Conservation (phyloP, 2,329 filamentous ascomycete genomes). For the Colletotrichum sp. region DNA sequence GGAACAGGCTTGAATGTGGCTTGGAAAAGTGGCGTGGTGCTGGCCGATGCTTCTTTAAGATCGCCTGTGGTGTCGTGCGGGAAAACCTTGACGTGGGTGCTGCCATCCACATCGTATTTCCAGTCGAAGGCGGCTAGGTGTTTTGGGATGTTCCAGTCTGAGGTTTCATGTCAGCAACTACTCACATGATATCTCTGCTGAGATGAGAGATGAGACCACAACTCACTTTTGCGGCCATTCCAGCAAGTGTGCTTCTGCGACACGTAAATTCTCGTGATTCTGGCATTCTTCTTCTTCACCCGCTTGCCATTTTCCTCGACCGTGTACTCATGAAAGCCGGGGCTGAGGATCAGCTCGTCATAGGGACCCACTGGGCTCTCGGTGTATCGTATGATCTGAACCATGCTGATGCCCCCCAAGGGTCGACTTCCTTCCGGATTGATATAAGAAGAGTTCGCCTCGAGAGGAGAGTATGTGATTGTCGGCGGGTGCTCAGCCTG, state of each 20-base stretch:
- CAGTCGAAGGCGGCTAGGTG: conserved; percentile 59
- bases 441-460: conserved; percentile 45
- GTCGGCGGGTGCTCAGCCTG: conserved; percentile 36
- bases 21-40: conserved; percentile 47
- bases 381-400: conserved; percentile 56
- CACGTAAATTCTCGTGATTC: conserved; percentile 61
- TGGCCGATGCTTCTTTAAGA: conserved; percentile 35
- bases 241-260: conserved; percentile 57
- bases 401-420: conserved; percentile 50
- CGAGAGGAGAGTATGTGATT: conserved; percentile 52
- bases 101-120: conserved; percentile 37
- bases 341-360: conserved; percentile 55
- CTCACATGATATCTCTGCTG: background rate
- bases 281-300: conserved; percentile 37
- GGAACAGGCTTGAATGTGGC: conserved; percentile 46
- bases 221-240: conserved; percentile 56
- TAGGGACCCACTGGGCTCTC: conserved; percentile 58
- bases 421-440: conserved; percentile 37
- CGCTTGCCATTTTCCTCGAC: conserved; percentile 37
- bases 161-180: background rate
- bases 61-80: conserved; percentile 43
- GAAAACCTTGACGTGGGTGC: conserved; percentile 47
- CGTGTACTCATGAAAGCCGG: conserved; percentile 50
- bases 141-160: conserved; percentile 63
- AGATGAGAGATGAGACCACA: background rate